Conservation (phyloP, 208 protist genomes). For the Trypanosoma brucei region DNA sequence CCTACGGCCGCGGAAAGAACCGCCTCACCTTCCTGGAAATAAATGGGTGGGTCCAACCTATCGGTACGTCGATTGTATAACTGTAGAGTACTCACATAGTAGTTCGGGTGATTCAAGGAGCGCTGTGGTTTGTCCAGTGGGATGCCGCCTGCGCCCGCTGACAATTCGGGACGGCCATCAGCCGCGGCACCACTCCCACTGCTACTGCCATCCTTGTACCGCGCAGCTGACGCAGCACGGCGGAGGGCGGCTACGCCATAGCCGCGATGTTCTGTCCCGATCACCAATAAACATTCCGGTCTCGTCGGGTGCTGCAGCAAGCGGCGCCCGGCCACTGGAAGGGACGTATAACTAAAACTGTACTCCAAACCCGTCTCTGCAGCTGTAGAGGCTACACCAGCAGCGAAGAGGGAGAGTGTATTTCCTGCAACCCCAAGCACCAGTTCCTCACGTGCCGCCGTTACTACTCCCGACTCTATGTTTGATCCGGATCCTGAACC, state of each 20-base stretch:
- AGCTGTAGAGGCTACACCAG: conserved; percentile 18
- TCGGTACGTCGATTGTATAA: conserved; percentile 62
- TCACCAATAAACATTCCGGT: conserved; percentile 45
- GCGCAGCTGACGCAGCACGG: conserved; percentile 26
- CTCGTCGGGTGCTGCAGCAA: conserved; percentile 72
- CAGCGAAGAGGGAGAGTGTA: conserved; percentile 52
- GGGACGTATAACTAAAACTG: conserved; percentile 51
- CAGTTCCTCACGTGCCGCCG: conserved; percentile 37
- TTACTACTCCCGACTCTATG: not conserved
- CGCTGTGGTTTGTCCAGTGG: conserved; percentile 39
- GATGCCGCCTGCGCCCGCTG: conserved; percentile 19
- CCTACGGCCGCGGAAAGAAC: conserved; percentile 53
- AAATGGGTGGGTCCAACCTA: conserved; percentile 49
- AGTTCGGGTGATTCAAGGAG: conserved; percentile 49
- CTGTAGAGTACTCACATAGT: conserved; percentile 71
- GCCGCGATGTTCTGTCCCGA: conserved; percentile 66
- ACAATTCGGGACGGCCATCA: conserved; percentile 9
- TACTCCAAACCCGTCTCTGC: conserved; percentile 46
- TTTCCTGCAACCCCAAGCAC: conserved; percentile 58
- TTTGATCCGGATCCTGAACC: conserved; percentile 1
- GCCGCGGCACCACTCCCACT: not conserved
- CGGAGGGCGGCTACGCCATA: conserved; percentile 30
- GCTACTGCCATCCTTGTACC: conserved; percentile 7
- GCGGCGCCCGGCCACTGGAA: conserved; percentile 61
- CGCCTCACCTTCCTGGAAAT: conserved; percentile 62